Base-by-base conservation (phyloP, 345 rosid genomes). In the Murraya koenigii region DNA sequence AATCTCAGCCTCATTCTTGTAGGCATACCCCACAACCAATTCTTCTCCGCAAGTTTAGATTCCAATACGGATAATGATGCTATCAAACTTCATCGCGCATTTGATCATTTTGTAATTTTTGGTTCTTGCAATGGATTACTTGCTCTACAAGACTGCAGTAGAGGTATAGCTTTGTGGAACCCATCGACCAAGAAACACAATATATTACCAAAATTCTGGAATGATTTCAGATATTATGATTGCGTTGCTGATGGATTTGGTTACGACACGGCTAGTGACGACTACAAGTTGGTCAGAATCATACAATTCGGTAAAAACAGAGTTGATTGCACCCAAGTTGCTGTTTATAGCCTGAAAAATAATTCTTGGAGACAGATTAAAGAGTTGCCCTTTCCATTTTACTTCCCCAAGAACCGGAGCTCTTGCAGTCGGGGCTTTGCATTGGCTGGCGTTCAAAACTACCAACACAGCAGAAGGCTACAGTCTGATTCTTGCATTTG, bases 1-100 rank as follows among this genome's bases (percentile, higher is more conserved):
- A 32, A 14, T 30, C 38, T 0, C 2, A n/a, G 30, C 13, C 9
- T 59, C 11, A 67, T 39, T 39, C 4, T 39, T 11, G 0, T 8
- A 22, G 23, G 17, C 10, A 3, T 0, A 8, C 4, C 6, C 0
- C 9, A 1, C 0, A 3, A 9, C 7, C 10, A 20, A 3, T 15
- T 71, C 19, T 70, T 47, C 39, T 52, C 25, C 17, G 0, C 22
- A 52, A n/a, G 33, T 39, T 28, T 71, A 28, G 44, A 65, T 65
- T 30, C 32, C 32, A 2, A 41, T 3, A 3, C 7, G 8, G 69
- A 13, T 65, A 35, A 17, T 19, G 35, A 17, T 19, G 13, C 14
- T 20, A 1, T 65, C 0, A 7, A 65, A 30, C 17, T 71, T 4
- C 28, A 71, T 1, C 17, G 6, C 62, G 44, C 41, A 26, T 19